A percentile compares a stretch with the other conserved stretches of the same genome.
Evolutionary conservation across 139 green algal genomes (phyloP).

Genomic region (Chlamydomonas applanata): DNA sequence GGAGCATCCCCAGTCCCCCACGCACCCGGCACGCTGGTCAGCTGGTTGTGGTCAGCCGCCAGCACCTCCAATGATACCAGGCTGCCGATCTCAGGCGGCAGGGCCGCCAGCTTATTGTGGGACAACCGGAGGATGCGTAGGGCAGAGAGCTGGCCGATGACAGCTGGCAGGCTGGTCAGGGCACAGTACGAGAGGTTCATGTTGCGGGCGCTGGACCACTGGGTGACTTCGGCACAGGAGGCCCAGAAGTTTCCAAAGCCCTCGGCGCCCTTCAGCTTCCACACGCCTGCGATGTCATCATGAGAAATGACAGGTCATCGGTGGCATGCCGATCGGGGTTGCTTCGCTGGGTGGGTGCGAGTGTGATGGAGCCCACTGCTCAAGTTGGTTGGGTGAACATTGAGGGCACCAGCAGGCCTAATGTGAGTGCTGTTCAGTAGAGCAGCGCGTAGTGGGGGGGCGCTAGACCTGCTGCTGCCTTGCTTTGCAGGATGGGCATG

Average conservation of each 20-base stretch:
- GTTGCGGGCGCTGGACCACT: constrained; percentile 42
- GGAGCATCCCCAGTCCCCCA: too few relatives aligned
- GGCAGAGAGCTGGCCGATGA: constrained; percentile 25
- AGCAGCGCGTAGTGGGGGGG: too few relatives aligned
- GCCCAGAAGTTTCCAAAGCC: constrained; percentile 46
- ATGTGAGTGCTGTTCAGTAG: too few relatives aligned
- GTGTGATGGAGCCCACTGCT: too few relatives aligned
- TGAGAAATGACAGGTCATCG: too few relatives aligned
- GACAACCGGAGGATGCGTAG: constrained; percentile 46
- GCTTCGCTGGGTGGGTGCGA: too few relatives aligned
- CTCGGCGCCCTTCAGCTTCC: constrained; percentile 51
- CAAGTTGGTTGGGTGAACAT: too few relatives aligned
- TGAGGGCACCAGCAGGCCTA: too few relatives aligned
- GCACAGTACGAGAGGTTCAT: constrained; percentile 62
- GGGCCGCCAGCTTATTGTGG: constrained; percentile 48
- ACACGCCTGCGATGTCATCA: constrained; percentile 23
- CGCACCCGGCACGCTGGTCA: constrained; percentile 73
- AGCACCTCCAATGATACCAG: constrained; percentile 51
- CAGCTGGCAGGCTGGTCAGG: constrained; percentile 47
- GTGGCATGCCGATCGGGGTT: too few relatives aligned
- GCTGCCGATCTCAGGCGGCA: constrained; percentile 38
- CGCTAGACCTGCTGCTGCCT: too few relatives aligned
- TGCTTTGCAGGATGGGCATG: too few relatives aligned
- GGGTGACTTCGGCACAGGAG: constrained; percentile 14
- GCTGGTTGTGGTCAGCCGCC: constrained; percentile 76